Evolutionary conservation across 129 eudicot genomes (phyloP).

Genomic region (Glebionis coronaria): DNA sequence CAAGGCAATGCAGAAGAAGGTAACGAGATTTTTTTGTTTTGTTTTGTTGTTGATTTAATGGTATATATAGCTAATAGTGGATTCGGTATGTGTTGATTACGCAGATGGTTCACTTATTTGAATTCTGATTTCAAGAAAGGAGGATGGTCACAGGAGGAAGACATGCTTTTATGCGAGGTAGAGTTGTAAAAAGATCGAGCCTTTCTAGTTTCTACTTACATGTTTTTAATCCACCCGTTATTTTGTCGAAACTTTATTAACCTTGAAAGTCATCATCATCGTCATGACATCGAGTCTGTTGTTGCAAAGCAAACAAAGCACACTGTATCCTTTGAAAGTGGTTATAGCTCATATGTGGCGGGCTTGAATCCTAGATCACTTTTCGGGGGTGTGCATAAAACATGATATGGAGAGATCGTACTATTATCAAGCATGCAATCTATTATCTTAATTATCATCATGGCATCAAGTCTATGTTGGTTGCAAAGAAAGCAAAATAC

Average conservation of each 20-base stretch:
- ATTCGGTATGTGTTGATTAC: slow-evolving; percentile 8
- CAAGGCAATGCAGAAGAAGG: slow-evolving; percentile 99
- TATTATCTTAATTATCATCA: no score
- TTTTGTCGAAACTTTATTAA: neutral
- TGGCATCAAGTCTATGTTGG: no score
- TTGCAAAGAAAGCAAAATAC: no score
- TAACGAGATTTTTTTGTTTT: no score
- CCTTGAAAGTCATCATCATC: neutral
- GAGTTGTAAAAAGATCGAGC: slow-evolving; percentile 1
- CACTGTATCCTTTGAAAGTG: no score
- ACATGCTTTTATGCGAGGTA: slow-evolving; percentile 88
- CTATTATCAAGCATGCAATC: no score
- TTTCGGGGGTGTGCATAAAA: no score
- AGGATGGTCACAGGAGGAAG: slow-evolving; percentile 99
- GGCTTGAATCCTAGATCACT: no score
- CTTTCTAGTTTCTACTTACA: neutral
- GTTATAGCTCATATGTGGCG: no score
- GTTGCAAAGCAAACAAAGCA: no score
- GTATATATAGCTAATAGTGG: slow-evolving; percentile 7
- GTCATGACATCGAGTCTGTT: no score
- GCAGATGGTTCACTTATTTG: slow-evolving; percentile 97
- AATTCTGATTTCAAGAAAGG: slow-evolving; percentile 98
- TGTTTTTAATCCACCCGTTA: neutral
- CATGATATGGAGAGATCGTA: no score
- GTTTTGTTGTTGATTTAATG: neutral